These are phyloP conservation scores for Zymoseptoria passerinii DNA, from an alignment of 2,329 filamentous ascomycete genomes.

Conservation along the genomic window DNA sequence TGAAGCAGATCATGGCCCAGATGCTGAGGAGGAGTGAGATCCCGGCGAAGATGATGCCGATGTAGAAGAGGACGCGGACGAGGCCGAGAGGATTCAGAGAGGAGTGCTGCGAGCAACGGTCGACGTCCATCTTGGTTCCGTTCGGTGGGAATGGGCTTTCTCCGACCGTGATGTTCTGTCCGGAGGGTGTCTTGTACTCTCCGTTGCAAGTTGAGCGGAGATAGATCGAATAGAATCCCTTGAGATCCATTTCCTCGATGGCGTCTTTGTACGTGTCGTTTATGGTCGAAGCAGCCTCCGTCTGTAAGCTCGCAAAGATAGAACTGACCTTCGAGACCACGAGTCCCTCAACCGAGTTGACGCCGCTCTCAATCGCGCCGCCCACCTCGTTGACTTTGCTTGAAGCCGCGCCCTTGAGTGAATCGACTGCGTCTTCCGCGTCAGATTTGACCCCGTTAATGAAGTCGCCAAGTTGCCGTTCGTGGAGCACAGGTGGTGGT, in stretches of 20 bases:
- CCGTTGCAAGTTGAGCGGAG: conserved; percentile 52
- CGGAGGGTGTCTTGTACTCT: conserved; percentile 33
- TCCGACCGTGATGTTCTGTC: conserved; percentile 36
- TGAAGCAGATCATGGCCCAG: conserved; percentile 34
- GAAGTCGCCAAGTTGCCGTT: conserved; percentile 19
- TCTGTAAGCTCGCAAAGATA: conserved; percentile 27
- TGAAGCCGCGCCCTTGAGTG: conserved; percentile 17
- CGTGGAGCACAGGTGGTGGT: conserved; percentile 4
- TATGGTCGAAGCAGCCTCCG: conserved; percentile 35
- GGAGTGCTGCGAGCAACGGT: conserved; percentile 45
- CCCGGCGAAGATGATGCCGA: conserved; percentile 47
- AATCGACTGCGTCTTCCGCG: conserved; percentile 8
- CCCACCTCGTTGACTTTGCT: conserved; percentile 16
- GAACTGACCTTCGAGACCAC: conserved; percentile 16
- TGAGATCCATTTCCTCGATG: conserved; percentile 43
- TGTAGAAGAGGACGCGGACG: conserved; percentile 51
- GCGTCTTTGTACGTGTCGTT: conserved; percentile 33
- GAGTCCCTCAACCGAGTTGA: conserved; percentile 11
- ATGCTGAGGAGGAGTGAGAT: conserved; percentile 41
- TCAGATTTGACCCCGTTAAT: conserved; percentile 22
- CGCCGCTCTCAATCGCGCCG: conserved; percentile 14
- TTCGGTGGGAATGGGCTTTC: conserved; percentile 17
- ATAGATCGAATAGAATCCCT: conserved; percentile 55
- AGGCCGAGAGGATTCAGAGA: conserved; percentile 50
- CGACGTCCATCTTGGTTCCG: conserved; percentile 43